Base-by-base conservation (phyloP, 352 stramenopile species). In the Globisporangium yorkense region DNA sequence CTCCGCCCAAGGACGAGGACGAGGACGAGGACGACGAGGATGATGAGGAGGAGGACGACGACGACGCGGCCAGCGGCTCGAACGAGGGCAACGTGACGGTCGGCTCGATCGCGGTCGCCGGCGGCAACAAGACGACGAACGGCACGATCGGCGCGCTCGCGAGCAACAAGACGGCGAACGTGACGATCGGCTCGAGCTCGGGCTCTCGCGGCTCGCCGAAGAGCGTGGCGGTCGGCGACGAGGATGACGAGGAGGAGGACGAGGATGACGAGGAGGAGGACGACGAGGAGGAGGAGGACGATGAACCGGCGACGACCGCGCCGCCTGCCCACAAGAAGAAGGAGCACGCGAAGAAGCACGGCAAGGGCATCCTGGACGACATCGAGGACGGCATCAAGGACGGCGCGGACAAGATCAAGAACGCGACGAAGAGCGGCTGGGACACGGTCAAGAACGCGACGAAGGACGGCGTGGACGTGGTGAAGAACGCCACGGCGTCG, bases 261-360 rank as follows among this genome's bases (percentile, higher is more conserved):
- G 53, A 58, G 15, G 41, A 51, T 16, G 41, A 18, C 10, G 47
- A 39, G 2, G 63, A 47, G 1, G 58, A 63, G 20, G 72, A 67
- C 12, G 61, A 65, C n/a, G 71, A 63, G 15, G 65, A 64, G 7
- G 59, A 63, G 27, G 65, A 56, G 6, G 58, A 67, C 12, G 57
- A 66, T 0, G 39, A 64, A 2, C 10, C 21, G 54, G 18, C 41
- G 41, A 40, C 9, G 35, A 40, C 35, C 31, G 31, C 31, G 31
- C 31, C 31, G 31, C 12, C 39, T 44, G 41, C 39, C 7, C 53
- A 54, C 51, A 37, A 61, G 33, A 40, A 65, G 15, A 54, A 60
- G 43, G 31, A 60, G 27, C 20, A 54, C 35, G 53, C 53, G 55
- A 44, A 43, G 27, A 54, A 43, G 49, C 49, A 54, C 49, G 29